These are phyloP conservation scores for Blastocystis sp. DNA, from an alignment of 352 stramenopile species.

Conservation along the genomic window DNA sequence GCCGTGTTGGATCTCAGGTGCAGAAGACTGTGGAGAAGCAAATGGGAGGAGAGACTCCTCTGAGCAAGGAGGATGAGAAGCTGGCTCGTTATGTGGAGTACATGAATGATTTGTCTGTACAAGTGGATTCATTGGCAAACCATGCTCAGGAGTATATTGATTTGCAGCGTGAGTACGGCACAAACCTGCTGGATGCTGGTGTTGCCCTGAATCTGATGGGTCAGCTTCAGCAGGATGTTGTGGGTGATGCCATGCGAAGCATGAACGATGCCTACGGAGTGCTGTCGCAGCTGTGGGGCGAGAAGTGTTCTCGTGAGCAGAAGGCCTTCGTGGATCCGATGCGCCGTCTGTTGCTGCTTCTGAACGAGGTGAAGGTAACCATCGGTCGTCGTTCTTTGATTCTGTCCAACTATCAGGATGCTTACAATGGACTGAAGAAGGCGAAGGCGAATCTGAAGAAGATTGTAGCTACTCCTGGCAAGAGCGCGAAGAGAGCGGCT, in stretches of 20 bases:
- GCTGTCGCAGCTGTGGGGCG: background rate
- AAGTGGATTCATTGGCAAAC: background rate
- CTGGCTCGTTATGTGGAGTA: conserved; percentile 43
- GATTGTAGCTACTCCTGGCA: background rate
- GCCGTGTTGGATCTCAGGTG: conserved; percentile 21
- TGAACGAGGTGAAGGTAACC: conserved; percentile 44
- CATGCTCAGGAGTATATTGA: conserved; percentile 16
- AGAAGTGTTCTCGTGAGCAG: background rate
- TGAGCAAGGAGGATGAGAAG: conserved; percentile 58
- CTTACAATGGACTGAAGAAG: conserved; percentile 30
- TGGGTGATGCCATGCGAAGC: conserved; percentile 5
- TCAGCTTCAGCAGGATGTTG: conserved; percentile 26
- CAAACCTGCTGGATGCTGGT: background rate
- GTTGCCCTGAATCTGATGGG: conserved; percentile 8
- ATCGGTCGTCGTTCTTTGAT: conserved; percentile 28
- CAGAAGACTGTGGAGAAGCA: conserved; percentile 30
- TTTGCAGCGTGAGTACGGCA: background rate
- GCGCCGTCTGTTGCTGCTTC: background rate
- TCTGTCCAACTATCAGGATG: conserved; percentile 43
- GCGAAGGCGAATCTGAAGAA: conserved; percentile 56
- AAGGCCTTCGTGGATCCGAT: conserved; percentile 37
- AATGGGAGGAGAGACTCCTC: conserved; percentile 2
- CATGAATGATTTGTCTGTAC: conserved; percentile 20
- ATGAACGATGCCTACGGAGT: conserved; percentile 20
- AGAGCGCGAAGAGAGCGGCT: background rate